A percentile compares a stretch with the other conserved stretches of the same genome.
Evolutionary conservation across 2,329 filamentous ascomycete species (phyloP).

Genomic region (Pseudomassariella vexata): DNA sequence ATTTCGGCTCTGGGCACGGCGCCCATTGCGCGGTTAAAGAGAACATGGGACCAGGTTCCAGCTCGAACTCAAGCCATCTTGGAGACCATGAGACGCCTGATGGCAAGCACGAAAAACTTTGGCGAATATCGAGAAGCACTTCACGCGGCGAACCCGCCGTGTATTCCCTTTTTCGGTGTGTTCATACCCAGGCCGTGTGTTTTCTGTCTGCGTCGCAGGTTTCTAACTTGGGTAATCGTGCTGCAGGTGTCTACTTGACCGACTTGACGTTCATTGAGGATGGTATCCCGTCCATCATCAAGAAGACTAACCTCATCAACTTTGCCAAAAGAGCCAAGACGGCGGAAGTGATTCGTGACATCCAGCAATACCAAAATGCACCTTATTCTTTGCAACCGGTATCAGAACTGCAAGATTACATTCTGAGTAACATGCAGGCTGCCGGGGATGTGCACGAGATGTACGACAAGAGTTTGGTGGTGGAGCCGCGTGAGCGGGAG

Average conservation of each 20-base stretch:
- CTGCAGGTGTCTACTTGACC: constrained; percentile 83
- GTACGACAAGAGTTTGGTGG: constrained; percentile 93
- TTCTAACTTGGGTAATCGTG: background rate
- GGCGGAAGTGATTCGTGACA: constrained; percentile 95
- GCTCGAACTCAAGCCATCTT: constrained; percentile 73
- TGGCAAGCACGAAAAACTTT: constrained; percentile 98
- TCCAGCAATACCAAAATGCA: constrained; percentile 97
- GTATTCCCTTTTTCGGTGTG: constrained; percentile 95
- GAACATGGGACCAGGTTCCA: constrained; percentile 92
- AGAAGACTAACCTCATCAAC: constrained; percentile 95
- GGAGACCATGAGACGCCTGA: constrained; percentile 87
- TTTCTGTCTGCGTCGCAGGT: background rate
- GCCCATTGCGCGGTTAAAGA: constrained; percentile 85
- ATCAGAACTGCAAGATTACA: constrained; percentile 91
- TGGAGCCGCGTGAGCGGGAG: constrained; percentile 93
- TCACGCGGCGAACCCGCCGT: constrained; percentile 89
- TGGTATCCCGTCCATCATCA: constrained; percentile 92
- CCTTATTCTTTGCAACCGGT: constrained; percentile 91
- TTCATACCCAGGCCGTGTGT: too few relatives aligned
- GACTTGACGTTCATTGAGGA: constrained; percentile 98
- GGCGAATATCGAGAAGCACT: constrained; percentile 91
- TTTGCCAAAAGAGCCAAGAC: constrained; percentile 98
- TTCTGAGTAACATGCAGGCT: constrained; percentile 90
- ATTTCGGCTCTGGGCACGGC: constrained; percentile 93
- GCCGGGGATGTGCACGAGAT: constrained; percentile 97